Evolutionary conservation across 495 filamentous ascomycete genomes (phyloP).

Genomic region (Parathielavia hyrcaniae): DNA sequence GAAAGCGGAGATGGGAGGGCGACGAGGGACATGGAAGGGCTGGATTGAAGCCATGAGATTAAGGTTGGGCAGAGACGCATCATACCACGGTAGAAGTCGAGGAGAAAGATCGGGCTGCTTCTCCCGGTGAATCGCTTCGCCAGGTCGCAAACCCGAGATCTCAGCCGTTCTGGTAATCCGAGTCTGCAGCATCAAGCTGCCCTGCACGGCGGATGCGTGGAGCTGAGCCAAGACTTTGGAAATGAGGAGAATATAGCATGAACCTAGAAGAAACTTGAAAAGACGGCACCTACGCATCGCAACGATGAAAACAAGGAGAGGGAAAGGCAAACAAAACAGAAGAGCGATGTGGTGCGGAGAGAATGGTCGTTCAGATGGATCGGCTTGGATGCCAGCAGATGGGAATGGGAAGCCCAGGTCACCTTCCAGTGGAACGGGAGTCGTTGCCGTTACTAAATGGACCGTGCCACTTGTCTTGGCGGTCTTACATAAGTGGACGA

Average conservation of each 20-base stretch:
- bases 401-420: too few species aligned
- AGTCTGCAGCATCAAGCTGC: background rate
- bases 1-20: background rate
- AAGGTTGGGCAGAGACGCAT: conserved; percentile 33
- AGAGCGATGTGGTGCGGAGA: too few species aligned
- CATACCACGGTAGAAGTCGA: conserved; percentile 7
- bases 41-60: background rate
- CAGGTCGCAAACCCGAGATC: background rate
- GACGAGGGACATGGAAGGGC: conserved; percentile 4
- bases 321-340: too few species aligned
- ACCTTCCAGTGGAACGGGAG: background rate
- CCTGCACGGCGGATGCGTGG: background rate
- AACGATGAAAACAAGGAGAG: too few species aligned
- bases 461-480: conserved; percentile 22
- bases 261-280: too few species aligned
- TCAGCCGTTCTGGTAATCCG: background rate
- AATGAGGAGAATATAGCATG: too few species aligned
- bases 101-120: conserved; percentile 9
- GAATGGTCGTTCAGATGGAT: too few species aligned
- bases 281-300: too few species aligned
- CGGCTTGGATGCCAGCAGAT: too few species aligned
- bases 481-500: conserved; percentile 24
- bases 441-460: conserved; percentile 10
- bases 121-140: background rate
- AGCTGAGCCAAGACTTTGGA: background rate